Evolutionary conservation across 1,284 basidiomycete genomes (phyloP), one percentile per base, ranked within the genome.

Genomic region (Cutaneotrichosporon curvatum): DNA sequence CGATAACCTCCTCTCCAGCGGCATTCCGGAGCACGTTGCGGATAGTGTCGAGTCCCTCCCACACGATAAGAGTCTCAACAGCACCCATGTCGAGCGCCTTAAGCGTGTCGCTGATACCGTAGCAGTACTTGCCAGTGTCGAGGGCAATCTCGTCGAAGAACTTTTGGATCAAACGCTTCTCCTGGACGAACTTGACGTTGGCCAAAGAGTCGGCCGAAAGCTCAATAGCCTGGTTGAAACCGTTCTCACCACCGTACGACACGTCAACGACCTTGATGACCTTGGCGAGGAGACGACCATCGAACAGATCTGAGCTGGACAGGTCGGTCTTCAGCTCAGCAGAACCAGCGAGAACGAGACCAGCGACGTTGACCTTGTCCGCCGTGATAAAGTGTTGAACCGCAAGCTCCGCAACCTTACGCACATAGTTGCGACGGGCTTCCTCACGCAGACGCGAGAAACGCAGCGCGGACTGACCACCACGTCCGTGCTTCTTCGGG

Each of bases 121-220:
- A 99, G 75, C 94, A 97, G 77, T 96, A 98, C 73, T 87, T 90
- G 64, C 84, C 89, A 18, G 90, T 94, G 69, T 99, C 94, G 70
- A 89, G 87, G 55, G 91, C 94, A 73, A 99, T 99, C 75, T 99
- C 95, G 68, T 98, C 94, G 73, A 99, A 97, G 78, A 97, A 98
- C 70, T 82, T 89, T 69, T 97, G 92, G 61, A 96, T 95, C 37
- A 96, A 81, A 70, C 79, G 85, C 79, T 98, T 98, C 78, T 99
- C 94, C 73, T 98, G 94, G 15, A 99, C 91, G 61, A 99, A 98
- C 72, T 98, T 98, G 77, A 99, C 95, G 70, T 97, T 97, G 37
- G 87, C 83, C 21, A 99, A 81, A 6, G 90, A 88, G 72, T 98
- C 94, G 2, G 89, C 86, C 0, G 94, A 87, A 40, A 98, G 81